A percentile compares a stretch with the other conserved stretches of the same genome.
Conservation (phyloP, 2,329 filamentous ascomycete genomes). For the Fusarium vanettenii region DNA sequence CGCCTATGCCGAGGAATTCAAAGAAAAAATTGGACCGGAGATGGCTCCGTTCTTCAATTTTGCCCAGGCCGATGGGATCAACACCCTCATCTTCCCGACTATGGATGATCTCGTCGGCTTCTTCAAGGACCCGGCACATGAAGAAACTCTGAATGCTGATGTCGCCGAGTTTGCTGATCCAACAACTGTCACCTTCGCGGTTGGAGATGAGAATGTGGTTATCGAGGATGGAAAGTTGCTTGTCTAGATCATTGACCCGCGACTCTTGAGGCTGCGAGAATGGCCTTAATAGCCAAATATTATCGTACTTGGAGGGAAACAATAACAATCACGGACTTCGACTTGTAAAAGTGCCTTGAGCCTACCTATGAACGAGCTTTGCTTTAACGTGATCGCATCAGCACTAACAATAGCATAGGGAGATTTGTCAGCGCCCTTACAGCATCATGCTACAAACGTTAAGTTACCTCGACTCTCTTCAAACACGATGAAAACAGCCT, state of each 20-base stretch:
- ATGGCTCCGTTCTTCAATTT: not conserved
- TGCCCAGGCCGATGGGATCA: not conserved
- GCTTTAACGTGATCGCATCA: not conserved
- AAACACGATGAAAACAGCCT: not conserved
- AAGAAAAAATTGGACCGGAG: not conserved
- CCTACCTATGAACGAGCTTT: not conserved
- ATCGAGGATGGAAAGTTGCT: not conserved
- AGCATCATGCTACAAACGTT: not conserved
- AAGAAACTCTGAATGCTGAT: not conserved
- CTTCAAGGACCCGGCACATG: not conserved
- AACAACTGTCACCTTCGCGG: not conserved
- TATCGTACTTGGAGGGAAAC: not conserved
- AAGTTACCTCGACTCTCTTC: not conserved
- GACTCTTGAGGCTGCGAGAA: not conserved
- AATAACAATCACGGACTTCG: not conserved
- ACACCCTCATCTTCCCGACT: not conserved
- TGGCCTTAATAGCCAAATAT: not conserved
- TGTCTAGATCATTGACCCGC: not conserved
- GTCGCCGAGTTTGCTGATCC: not conserved
- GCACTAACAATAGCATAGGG: not conserved
- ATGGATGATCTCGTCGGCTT: not conserved
- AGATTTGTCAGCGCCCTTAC: not conserved
- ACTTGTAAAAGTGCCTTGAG: too few species aligned
- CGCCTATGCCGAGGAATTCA: not conserved
- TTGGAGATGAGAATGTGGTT: not conserved